Conservation (phyloP, 139 green algal species). For the Chlorella vulgaris region DNA sequence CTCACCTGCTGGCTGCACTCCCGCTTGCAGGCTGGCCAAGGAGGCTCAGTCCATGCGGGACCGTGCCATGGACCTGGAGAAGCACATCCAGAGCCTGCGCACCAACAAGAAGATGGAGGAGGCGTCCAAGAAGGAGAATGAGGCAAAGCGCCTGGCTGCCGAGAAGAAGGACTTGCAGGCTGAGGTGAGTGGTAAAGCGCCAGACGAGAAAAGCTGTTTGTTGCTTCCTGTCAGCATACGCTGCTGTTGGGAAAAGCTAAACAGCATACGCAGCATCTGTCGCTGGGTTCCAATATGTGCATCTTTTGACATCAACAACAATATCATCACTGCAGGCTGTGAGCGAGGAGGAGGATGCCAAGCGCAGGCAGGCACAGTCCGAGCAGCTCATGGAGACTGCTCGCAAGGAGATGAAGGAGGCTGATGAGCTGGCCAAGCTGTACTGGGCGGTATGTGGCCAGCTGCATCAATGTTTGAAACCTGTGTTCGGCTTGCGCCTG, state of each 20-base stretch:
- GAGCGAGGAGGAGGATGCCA: conserved; percentile 25
- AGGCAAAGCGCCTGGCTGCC: conserved; percentile 4
- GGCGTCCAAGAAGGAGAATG: conserved; percentile 31
- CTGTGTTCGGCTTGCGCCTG: background rate
- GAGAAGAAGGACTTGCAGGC: conserved; percentile 18
- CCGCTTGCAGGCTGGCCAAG: conserved; percentile 16
- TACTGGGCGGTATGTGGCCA: conserved; percentile 34
- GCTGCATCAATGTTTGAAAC: background rate
- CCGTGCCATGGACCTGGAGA: conserved; percentile 36
- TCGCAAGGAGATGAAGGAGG: conserved; percentile 23
- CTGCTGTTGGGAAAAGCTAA: too few species aligned
- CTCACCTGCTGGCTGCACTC: too few species aligned
- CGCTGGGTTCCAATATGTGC: too few species aligned
- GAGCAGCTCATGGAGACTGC: conserved; percentile 25
- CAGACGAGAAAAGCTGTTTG: too few species aligned
- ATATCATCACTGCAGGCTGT: conserved; percentile 4
- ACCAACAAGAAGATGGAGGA: conserved; percentile 31
- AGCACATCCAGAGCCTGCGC: conserved; percentile 36
- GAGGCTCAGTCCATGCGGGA: conserved; percentile 10
- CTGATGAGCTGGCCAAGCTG: conserved; percentile 39
- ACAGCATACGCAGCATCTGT: too few species aligned
- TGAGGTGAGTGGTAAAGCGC: background rate
- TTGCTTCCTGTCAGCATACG: too few species aligned
- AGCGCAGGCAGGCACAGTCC: conserved; percentile 22
- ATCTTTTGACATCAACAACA: too few species aligned